Conservation (phyloP, 176 grass and related monocot species). For the Triticum dicoccoides region DNA sequence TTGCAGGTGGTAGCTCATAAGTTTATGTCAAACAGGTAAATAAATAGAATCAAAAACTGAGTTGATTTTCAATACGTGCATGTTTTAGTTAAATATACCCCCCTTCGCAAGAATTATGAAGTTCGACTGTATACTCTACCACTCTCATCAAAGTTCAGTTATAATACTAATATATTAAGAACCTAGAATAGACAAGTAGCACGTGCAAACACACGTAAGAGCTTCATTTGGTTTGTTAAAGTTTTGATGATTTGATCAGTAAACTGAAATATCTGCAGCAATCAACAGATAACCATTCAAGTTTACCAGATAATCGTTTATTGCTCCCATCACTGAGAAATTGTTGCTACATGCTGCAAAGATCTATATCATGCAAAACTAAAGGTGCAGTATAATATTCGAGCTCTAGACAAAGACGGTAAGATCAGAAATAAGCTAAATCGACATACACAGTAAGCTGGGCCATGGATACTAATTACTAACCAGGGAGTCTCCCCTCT, state of each 20-base stretch:
- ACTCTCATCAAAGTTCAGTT: neutral
- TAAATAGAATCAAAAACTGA: neutral
- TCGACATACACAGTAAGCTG: neutral
- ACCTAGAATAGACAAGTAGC: neutral
- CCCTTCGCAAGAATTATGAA: neutral
- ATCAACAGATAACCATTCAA: neutral
- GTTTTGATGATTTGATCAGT: neutral
- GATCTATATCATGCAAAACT: neutral
- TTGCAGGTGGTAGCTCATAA: neutral
- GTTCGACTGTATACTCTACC: neutral
- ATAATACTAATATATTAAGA: neutral
- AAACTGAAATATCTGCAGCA: neutral
- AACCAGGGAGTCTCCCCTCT: slow-evolving; percentile 87
- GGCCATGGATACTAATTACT: slow-evolving; percentile 18
- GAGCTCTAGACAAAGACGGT: neutral
- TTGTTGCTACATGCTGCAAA: neutral
- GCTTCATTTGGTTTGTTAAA: neutral
- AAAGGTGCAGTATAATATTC: neutral
- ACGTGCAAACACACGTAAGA: neutral
- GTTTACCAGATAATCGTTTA: neutral
- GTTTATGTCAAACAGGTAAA: neutral
- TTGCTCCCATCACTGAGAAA: neutral
- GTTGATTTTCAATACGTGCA: neutral
- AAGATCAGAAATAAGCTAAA: neutral
- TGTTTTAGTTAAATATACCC: neutral